Evolutionary conservation across 352 stramenopile species (phyloP), one percentile per base, ranked within the genome.

Genomic region (Thraustochytrium sp.): DNA sequence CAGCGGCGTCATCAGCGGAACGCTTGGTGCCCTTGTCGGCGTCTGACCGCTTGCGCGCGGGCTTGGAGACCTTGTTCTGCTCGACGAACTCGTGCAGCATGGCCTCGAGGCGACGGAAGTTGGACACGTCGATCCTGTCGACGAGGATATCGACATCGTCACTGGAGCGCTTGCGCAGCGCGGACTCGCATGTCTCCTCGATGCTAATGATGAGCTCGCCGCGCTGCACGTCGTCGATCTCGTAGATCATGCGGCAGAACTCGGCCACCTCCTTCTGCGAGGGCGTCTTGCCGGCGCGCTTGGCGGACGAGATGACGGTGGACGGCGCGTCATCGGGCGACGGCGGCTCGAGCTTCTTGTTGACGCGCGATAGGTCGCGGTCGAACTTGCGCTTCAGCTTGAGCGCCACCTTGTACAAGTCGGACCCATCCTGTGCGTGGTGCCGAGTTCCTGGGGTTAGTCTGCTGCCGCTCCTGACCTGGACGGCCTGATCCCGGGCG

Each of bases 371-470:
- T 18, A 80, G 46, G 2, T 80, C 68, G 23, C 68, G 68, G 21
- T 86, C 77, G 37, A 85, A 87, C 42, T 87, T 73, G 0, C 84
- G 73, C 56, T 88, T 84, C 38, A 87, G 86, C 61, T 88, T 85
- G 16, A 85, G 80, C n/a, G 83, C 76, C 29, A 88, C 76, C 59
- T 86, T 85, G 84, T 86, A 80, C 36, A 63, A 64, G 23, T 80
- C 68, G 26, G 68, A 80, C 48, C 46, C 46, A 63, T 80, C 68
- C 55, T 64, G 55, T 23, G 21, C 31, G 8, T 59, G 11, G 8
- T 31, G 31, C 23, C 1, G 18, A 38, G 31, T 23, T 16, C 5
- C 2, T 2, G 31, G 34, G 3, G 55, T 49, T 16, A 16, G 5
- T 16, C 5, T 16, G 42, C 42, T 16, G 42, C 84, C 51, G 76